phyloP scores from a whole-genome alignment of 257 asterid genomes.

The Cynanchum wilfordii region DNA sequence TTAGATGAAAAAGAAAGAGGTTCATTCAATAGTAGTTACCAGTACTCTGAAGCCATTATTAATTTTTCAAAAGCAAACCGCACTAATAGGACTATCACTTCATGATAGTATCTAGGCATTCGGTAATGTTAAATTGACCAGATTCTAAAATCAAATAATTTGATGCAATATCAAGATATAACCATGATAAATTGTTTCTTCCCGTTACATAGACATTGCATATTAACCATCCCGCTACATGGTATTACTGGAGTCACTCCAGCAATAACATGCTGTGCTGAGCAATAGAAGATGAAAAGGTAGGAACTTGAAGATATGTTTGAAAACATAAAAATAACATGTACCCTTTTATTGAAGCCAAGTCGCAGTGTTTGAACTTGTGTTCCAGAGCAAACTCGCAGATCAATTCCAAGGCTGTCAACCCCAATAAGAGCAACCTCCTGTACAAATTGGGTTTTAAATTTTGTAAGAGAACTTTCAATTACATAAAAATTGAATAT shows the following conservation, averaged over 20 bases:
- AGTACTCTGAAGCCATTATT: background rate
- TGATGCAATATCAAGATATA: background rate
- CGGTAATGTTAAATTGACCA: background rate
- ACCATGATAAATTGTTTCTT: background rate
- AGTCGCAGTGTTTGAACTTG: conserved; percentile 93
- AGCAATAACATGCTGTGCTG: background rate
- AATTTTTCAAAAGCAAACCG: background rate
- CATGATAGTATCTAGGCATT: no score
- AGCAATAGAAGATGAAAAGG: background rate
- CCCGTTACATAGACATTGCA: background rate
- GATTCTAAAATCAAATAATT: background rate
- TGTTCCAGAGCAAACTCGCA: conserved; percentile 86
- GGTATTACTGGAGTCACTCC: background rate
- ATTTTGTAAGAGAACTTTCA: background rate
- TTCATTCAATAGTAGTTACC: background rate
- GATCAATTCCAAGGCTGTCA: conserved; percentile 93
- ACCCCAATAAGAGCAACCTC: conserved; percentile 79
- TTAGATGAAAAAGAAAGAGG: background rate
- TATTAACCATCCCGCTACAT: background rate
- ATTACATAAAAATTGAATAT: no score
- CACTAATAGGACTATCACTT: background rate
- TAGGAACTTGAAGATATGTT: background rate
- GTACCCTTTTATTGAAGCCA: conserved; percentile 81
- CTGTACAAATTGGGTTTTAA: conserved; percentile 31
- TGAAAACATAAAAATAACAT: background rate